Evolutionary conservation across 345 rosid genomes (phyloP), one percentile per base, ranked within the genome.

Genomic region (Camelina laxa): DNA sequence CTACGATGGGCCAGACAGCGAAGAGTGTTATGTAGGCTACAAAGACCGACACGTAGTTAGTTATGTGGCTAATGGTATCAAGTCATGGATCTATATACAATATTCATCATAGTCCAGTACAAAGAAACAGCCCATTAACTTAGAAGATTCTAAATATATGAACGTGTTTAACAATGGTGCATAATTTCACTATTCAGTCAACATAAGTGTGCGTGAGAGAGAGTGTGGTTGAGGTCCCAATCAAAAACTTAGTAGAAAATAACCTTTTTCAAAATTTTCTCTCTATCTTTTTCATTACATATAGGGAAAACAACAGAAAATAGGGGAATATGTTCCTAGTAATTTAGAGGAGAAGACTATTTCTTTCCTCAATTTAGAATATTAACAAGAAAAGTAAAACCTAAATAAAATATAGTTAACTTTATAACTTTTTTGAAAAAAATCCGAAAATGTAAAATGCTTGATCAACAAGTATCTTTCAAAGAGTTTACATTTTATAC

Each of bases 111-210:
- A 20, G 48, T 15, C 60, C 48, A 35, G 6, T 9, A 13, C 20
- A 1, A 22, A 50, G 20, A 50, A 12, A 13, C 4, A 12, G 6
- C 20, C 48, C 49, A 67, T 51, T 13, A 51, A 36, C 27, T 20
- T 35, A 10, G 21, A 51, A 49, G 14, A 10, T 35, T 17, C 69
- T 3, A 31, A 20, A 36, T 20, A 36, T 33, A 19, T 19, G 33
- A 17, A 7, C 16, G 10, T 36, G 10, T 17, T 17, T 35, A 1
- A 16, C 44, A 60, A 39, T 20, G 48, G 14, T 21, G 7, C 51
- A 41, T 21, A 14, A 22, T n/a, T 61, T 61, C 50, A 61, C 51
- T 41, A 41, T 21, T 61, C 14, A 60, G 65, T 39, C 65, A 21
- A 41, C 51, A 14, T 22, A 39, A 20, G 19, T 59, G 45, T 17